Evolutionary conservation across 2,329 filamentous ascomycete genomes (phyloP).

Genomic region (Ceratocystis destructans): DNA sequence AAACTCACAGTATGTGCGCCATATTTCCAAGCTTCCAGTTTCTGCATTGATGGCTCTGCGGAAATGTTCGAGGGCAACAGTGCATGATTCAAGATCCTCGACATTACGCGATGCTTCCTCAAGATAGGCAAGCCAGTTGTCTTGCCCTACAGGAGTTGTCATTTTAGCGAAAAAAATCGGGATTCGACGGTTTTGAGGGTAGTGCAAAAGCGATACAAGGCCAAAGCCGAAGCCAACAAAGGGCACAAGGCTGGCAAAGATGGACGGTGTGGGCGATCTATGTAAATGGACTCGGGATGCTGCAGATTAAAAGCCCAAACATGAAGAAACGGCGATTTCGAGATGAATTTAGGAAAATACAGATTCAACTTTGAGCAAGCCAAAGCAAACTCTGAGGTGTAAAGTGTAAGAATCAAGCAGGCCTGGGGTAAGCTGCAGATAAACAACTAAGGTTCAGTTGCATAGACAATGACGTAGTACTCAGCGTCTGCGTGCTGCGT

Average conservation of each 20-base stretch:
- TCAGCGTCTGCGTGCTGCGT: not conserved
- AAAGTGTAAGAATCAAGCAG: not conserved
- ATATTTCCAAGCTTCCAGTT: constrained; percentile 58
- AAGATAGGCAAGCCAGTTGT: constrained; percentile 63
- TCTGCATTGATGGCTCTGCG: constrained; percentile 57
- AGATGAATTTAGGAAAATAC: not conserved
- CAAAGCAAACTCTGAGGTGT: not conserved
- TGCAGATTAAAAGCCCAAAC: not conserved
- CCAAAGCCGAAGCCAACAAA: constrained; percentile 2
- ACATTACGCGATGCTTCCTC: constrained; percentile 53
- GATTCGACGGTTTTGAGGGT: not conserved
- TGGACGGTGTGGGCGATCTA: not conserved
- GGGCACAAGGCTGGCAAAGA: not conserved
- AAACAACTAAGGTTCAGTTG: not conserved
- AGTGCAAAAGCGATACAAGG: not conserved
- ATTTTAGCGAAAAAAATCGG: not conserved
- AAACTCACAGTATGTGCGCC: constrained; percentile 67
- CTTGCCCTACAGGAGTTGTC: constrained; percentile 52
- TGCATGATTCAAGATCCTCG: constrained; percentile 49
- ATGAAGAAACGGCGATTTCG: not conserved
- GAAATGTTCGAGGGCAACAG: constrained; percentile 58
- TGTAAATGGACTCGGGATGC: not conserved
- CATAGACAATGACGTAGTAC: constrained; percentile 7
- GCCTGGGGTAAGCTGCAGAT: not conserved
- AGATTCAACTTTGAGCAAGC: not conserved